A percentile compares a stretch with the other conserved stretches of the same genome.
Conservation (phyloP, 768 basidiomycete genomes). For the Astraeus odoratus region DNA sequence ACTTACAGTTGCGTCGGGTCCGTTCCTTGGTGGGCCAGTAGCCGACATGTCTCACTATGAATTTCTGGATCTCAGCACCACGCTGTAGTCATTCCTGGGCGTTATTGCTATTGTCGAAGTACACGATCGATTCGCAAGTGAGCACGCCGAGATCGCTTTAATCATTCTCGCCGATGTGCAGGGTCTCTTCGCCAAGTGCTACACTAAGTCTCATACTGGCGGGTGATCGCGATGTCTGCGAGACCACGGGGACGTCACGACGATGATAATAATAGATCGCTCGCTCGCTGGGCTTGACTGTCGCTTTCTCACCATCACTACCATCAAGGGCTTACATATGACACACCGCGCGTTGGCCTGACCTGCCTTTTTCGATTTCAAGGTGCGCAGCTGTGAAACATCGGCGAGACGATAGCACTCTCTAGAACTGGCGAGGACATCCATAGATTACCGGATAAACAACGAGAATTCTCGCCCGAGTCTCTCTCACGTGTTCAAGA, state of each 20-base stretch:
- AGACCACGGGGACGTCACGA: background rate
- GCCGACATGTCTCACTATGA: no score
- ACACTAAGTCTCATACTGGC: constrained; percentile 37
- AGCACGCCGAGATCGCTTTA: constrained; percentile 41
- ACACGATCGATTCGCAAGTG: constrained; percentile 48
- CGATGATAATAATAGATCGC: constrained; percentile 26
- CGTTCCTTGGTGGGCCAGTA: no score
- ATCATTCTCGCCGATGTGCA: constrained; percentile 40
- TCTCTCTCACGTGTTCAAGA: constrained; percentile 30
- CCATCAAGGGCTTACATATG: constrained; percentile 27
- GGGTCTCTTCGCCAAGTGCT: constrained; percentile 30
- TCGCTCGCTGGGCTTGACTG: constrained; percentile 47
- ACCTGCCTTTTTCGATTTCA: constrained; percentile 22
- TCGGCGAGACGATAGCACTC: no score
- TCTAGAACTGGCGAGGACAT: no score
- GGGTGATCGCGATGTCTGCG: constrained; percentile 2
- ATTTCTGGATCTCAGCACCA: no score
- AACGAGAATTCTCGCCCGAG: no score
- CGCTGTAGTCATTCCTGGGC: constrained; percentile 47
- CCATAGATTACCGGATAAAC: constrained; percentile 24
- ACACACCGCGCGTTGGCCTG: constrained; percentile 26
- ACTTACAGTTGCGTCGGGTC: constrained; percentile 39
- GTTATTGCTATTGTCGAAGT: constrained; percentile 36
- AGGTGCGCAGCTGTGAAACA: no score
- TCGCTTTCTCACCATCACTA: constrained; percentile 37